phyloP scores from a whole-genome alignment of 768 basidiomycete genomes.

The Lactifluus volemus region DNA sequence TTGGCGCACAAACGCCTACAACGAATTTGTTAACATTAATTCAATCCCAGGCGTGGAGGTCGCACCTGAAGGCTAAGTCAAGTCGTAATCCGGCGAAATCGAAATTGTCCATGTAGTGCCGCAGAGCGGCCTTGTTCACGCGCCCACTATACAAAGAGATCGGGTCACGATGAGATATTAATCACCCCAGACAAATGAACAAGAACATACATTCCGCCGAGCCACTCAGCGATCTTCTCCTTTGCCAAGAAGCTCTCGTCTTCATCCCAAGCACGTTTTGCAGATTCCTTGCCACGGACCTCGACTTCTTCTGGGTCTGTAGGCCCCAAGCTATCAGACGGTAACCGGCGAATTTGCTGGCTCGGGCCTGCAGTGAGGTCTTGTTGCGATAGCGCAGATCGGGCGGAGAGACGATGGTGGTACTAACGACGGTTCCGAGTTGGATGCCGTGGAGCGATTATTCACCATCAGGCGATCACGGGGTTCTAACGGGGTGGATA shows the following conservation, averaged over 20 bases:
- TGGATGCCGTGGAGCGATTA: conserved; percentile 65
- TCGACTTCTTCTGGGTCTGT: conserved; percentile 55
- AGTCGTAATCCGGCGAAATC: conserved; percentile 78
- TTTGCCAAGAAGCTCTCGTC: conserved; percentile 76
- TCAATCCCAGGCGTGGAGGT: background rate
- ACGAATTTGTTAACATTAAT: background rate
- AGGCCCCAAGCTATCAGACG: conserved; percentile 19
- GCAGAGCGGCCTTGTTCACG: conserved; percentile 67
- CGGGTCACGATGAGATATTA: background rate
- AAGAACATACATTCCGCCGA: conserved; percentile 80
- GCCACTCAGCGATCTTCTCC: conserved; percentile 95
- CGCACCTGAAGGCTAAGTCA: conserved; percentile 82
- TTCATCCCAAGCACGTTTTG: conserved; percentile 74
- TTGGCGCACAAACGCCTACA: conserved; percentile 80
- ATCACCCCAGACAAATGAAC: conserved; percentile 21
- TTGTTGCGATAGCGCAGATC: conserved; percentile 38
- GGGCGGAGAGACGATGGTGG: conserved; percentile 27
- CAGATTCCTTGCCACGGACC: conserved; percentile 59
- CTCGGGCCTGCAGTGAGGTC: conserved; percentile 46
- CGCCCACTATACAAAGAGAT: conserved; percentile 42
- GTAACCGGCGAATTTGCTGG: conserved; percentile 38
- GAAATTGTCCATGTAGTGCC: conserved; percentile 79
- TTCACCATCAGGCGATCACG: conserved; percentile 48
- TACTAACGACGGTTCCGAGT: conserved; percentile 75
- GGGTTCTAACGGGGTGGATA: conserved; percentile 27